These are phyloP conservation scores for Saccharomycopsis capsularis DNA, from an alignment of 805 yeast genomes.

Conservation along the genomic window DNA sequence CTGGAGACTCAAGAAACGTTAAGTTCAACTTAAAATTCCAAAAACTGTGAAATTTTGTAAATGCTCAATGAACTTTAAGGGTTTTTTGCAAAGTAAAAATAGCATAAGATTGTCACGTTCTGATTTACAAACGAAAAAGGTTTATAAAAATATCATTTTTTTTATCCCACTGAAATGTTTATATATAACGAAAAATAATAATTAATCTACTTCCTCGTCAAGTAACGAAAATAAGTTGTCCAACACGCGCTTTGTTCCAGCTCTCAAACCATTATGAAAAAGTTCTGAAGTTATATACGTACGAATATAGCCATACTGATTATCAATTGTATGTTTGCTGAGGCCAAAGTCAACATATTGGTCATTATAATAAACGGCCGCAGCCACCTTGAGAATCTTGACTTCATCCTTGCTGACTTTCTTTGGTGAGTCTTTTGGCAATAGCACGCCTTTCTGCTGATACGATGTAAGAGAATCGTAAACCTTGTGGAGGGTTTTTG, in stretches of 20 bases:
- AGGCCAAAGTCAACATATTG: constrained; percentile 46
- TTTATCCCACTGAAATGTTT: too few species aligned
- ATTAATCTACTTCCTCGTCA: constrained; percentile 35
- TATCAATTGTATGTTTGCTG: constrained; percentile 32
- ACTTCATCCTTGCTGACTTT: constrained; percentile 11
- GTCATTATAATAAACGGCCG: constrained; percentile 43
- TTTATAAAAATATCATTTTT: too few species aligned
- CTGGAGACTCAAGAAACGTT: constrained; percentile 35
- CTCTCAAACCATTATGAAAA: constrained; percentile 46
- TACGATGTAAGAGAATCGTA: constrained; percentile 10
- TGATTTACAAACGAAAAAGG: too few species aligned
- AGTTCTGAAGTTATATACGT: constrained; percentile 41
- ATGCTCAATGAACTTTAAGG: too few species aligned
- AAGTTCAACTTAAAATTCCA: constrained; percentile 33
- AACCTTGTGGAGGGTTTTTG: constrained; percentile 23
- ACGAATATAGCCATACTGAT: constrained; percentile 31
- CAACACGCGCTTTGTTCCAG: constrained; percentile 35
- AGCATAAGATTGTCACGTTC: too few species aligned
- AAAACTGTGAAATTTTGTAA: neutral
- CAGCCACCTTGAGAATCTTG: constrained; percentile 31
- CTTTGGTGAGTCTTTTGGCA: constrained; percentile 1
- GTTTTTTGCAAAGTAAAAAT: too few species aligned
- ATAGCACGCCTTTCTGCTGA: constrained; percentile 4
- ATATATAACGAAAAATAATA: too few species aligned
- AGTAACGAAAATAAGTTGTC: constrained; percentile 35